Percentiles rank a stretch among this genome's conserved stretches.
phyloP scores from a whole-genome alignment of 768 basidiomycete species.

The Paxillus involutus region DNA sequence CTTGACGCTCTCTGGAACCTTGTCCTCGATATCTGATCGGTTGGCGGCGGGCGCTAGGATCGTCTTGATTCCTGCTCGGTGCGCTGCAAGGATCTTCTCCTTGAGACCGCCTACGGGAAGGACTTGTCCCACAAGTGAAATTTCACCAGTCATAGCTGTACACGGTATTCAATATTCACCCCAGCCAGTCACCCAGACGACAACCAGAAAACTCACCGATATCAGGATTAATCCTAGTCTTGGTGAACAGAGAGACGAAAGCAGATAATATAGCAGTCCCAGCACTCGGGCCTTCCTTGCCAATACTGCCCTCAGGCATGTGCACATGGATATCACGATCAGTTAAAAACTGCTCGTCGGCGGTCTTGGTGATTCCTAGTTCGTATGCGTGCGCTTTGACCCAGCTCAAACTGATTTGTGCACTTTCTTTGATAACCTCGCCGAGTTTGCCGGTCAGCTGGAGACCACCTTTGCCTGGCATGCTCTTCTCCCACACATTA shows the following conservation, averaged over 20 bases:
- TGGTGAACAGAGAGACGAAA: slow-evolving; percentile 89
- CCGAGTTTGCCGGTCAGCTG: slow-evolving; percentile 97
- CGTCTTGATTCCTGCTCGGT: slow-evolving; percentile 94
- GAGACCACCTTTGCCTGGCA: slow-evolving; percentile 93
- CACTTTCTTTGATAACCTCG: slow-evolving; percentile 95
- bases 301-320: slow-evolving; percentile 93
- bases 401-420: slow-evolving; percentile 93
- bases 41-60: slow-evolving; percentile 87
- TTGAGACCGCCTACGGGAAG: slow-evolving; percentile 95
- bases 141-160: slow-evolving; percentile 96
- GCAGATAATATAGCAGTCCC: slow-evolving; percentile 93
- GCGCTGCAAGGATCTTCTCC: slow-evolving; percentile 95
- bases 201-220: slow-evolving; percentile 59
- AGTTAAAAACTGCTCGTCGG: slow-evolving; percentile 75
- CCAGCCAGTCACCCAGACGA: neutral
- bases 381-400: slow-evolving; percentile 88
- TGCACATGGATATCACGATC: slow-evolving; percentile 93
- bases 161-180: neutral
- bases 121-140: slow-evolving; percentile 94
- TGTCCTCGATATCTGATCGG: slow-evolving; percentile 94
- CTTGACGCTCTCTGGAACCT: slow-evolving; percentile 95
- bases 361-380: slow-evolving; percentile 76
- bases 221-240: slow-evolving; percentile 79
- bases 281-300: slow-evolving; percentile 95
- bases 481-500: slow-evolving; percentile 51